A percentile compares a stretch with the other conserved stretches of the same genome.
phyloP scores from a whole-genome alignment of 352 stramenopile species.

The Globisporangium paroecandrum region DNA sequence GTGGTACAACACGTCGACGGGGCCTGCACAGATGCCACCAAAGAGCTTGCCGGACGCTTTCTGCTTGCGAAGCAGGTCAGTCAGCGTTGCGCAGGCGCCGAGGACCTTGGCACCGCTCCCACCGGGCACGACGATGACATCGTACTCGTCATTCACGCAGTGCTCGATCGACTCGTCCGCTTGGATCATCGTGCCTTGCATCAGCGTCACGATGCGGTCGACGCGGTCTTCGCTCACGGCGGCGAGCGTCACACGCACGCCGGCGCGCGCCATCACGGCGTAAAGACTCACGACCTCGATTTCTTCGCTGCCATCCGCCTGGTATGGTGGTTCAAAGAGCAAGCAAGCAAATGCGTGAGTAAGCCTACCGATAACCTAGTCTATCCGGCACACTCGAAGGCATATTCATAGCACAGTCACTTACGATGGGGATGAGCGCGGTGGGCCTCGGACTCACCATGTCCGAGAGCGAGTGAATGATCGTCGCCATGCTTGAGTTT shows the following conservation, averaged over 20 bases:
- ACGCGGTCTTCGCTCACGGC: conserved; percentile 37
- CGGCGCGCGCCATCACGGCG: conserved; percentile 49
- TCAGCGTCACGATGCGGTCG: conserved; percentile 54
- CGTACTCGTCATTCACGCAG: conserved; percentile 52
- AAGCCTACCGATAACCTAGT: too few species aligned
- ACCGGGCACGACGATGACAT: conserved; percentile 65
- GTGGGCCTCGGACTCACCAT: conserved; percentile 64
- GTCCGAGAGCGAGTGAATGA: conserved; percentile 48
- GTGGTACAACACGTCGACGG: conserved; percentile 51
- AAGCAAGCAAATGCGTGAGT: too few species aligned
- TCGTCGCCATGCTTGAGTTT: conserved; percentile 30
- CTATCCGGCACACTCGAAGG: too few species aligned
- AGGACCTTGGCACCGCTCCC: conserved; percentile 50
- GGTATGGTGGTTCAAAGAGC: neutral
- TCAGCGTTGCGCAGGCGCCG: conserved; percentile 36
- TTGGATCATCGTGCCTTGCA: conserved; percentile 50
- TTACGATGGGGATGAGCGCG: conserved; percentile 57
- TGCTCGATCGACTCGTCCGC: conserved; percentile 62
- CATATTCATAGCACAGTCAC: neutral
- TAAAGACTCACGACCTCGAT: conserved; percentile 58
- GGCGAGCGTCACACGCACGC: conserved; percentile 63
- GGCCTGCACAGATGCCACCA: conserved; percentile 49
- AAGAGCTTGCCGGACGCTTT: conserved; percentile 46
- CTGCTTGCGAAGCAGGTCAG: conserved; percentile 47
- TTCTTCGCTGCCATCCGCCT: conserved; percentile 59